phyloP scores from a whole-genome alignment of 352 stramenopile species.

The Phytophthora melonis region DNA sequence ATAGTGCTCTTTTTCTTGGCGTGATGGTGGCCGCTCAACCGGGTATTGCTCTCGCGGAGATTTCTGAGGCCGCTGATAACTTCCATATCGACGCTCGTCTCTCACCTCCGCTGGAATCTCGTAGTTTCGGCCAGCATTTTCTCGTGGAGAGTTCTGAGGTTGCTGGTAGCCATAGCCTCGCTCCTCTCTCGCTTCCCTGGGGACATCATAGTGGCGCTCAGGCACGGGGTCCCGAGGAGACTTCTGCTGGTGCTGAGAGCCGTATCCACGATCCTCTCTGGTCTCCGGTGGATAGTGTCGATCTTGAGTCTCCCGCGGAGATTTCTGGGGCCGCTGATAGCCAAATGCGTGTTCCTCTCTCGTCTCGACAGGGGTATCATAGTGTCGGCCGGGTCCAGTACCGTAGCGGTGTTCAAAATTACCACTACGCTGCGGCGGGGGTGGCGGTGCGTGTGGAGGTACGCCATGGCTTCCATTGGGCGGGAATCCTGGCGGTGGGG shows the following conservation, averaged over 20 bases:
- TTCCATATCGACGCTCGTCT: constrained; percentile 39
- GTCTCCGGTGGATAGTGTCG: neutral
- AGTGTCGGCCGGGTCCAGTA: constrained; percentile 16
- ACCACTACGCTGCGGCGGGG: constrained; percentile 23
- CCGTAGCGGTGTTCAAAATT: constrained; percentile 24
- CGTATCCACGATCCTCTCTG: constrained; percentile 15
- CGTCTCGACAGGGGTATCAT: constrained; percentile 22
- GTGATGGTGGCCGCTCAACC: constrained; percentile 5
- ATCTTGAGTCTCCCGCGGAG: constrained; percentile 5
- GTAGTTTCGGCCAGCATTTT: constrained; percentile 18
- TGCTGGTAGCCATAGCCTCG: constrained; percentile 29
- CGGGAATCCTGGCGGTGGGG: constrained; percentile 33
- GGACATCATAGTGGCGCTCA: constrained; percentile 10
- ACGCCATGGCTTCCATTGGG: constrained; percentile 29
- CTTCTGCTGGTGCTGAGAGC: constrained; percentile 3
- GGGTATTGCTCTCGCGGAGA: constrained; percentile 18
- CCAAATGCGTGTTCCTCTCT: constrained; percentile 19
- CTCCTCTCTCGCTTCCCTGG: constrained; percentile 30
- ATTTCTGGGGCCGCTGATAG: constrained; percentile 23
- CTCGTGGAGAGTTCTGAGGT: constrained; percentile 16
- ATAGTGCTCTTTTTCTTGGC: constrained; percentile 26
- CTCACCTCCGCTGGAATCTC: constrained; percentile 17
- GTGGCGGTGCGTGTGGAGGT: constrained; percentile 19
- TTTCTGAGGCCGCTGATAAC: constrained; percentile 25
- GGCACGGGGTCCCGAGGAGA: constrained; percentile 1